These are phyloP conservation scores for Fremontodendron californicum DNA, from an alignment of 345 rosid genomes.

Conservation along the genomic window DNA sequence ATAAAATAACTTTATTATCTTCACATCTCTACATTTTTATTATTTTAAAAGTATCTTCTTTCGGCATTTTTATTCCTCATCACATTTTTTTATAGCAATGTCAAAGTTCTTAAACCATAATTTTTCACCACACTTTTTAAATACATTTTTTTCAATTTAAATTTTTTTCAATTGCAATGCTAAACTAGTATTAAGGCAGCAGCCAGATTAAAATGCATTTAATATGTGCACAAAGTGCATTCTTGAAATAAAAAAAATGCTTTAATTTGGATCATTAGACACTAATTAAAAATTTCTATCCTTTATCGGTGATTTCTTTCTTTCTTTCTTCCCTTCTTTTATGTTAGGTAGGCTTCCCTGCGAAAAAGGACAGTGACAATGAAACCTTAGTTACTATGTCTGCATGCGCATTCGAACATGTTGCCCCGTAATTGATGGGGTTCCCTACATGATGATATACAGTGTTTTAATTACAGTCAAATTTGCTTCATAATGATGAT, in stretches of 20 bases:
- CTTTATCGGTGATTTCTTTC: neutral
- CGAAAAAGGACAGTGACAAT: constrained; percentile 7
- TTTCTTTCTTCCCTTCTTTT: neutral
- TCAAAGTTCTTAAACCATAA: no score
- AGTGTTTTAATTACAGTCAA: neutral
- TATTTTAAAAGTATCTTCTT: no score
- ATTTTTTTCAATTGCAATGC: no score
- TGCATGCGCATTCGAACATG: constrained; percentile 15
- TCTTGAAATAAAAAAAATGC: constrained; percentile 11
- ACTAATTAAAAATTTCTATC: neutral
- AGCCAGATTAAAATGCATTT: neutral
- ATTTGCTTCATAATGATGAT: neutral
- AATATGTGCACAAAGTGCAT: neutral
- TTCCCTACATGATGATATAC: neutral
- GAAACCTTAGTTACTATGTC: constrained; percentile 5
- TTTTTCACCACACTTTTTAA: no score
- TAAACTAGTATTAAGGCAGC: neutral
- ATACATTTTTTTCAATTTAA: no score
- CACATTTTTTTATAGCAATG: no score
- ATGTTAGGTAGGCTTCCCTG: neutral
- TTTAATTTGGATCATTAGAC: constrained; percentile 4
- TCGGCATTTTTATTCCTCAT: no score
- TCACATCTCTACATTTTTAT: no score
- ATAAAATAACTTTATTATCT: no score
- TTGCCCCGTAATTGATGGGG: constrained; percentile 15